Evolutionary conservation across 352 stramenopile genomes (phyloP), one percentile per base, ranked within the genome.

Genomic region (Globisporangium middletonii): DNA sequence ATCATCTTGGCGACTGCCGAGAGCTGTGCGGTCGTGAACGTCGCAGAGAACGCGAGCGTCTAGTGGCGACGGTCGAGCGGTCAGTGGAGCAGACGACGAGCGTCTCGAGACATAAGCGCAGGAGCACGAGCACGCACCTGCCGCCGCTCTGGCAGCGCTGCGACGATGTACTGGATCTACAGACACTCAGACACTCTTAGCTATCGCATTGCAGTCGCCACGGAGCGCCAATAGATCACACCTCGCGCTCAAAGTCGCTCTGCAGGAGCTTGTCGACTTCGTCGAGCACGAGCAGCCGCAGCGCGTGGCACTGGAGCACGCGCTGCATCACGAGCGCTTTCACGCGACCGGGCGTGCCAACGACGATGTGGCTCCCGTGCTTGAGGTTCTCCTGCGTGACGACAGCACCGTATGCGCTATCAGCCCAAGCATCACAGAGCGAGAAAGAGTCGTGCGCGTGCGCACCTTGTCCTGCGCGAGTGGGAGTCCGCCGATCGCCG

Each of bases 261-360:
- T 69, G 63, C 30, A 93, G 67, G n/a, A 93, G 67, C 54, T 92
- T 92, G 69, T 93, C 83, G 16, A 89, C 81, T 70, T 93, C 81
- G 43, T 93, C 83, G n/a, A 93, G 53, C 16, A 91, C 71, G 7
- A 93, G 54, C 47, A 93, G 55, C 18, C 79, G 72, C 57, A 92
- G 73, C 4, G 68, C 53, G 50, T 72, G 71, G 35, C 73, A 78
- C 12, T 53, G 62, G 15, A 92, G 63, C 18, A 72, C 58, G 26
- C 75, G 67, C 35, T 86, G 73, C 45, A 86, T 72, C 13, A 93
- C 72, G 15, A 93, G 76, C 51, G 75, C 77, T 16, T 82, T 79
- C 33, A 93, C 75, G 33, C 81, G 81, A 6, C 83, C 83, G 8
- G 83, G 83, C 0, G 83, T 91, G 18, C 83, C 83, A 12, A 93